Evolutionary conservation across 345 rosid species (phyloP), one percentile per base, ranked within the genome.

Genomic region (Cardamine occulta): DNA sequence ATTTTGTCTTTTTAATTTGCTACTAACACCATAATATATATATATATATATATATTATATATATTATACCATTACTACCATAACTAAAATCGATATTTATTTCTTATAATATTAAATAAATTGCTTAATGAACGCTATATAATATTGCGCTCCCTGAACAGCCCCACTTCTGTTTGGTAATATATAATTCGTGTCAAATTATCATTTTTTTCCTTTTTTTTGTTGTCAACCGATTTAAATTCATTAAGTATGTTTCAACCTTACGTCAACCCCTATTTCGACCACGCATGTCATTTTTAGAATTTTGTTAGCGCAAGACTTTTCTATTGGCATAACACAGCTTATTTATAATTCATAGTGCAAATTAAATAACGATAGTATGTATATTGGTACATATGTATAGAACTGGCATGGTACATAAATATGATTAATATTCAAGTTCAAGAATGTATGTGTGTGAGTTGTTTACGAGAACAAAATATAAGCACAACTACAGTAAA

Each of bases 231-330:
- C 57, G 4, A 29, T 53, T 68, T 23, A 55, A 32, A 55, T 63
- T 63, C 58, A 44, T 40, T 39, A 18, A 63, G 5, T 53, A 39
- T 53, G 31, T 32, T 47, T 54, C 75, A 45, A 35, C 66, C 59
- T 63, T 68, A 63, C 74, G 80, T 63, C 75, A 70, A 76, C 75
- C 72, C 71, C 44, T 63, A 53, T 32, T 54, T 63, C 53, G 60
- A 70, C 47, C 70, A 24, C 42, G 72, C 66, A 70, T 70, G 59
- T 54, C 55, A 60, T 42, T 32, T 56, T 68, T n/a, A 13, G 7
- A 51, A 7, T 60, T 48, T 35, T 47, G 21, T 60, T 21, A 21
- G 11, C 14, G 42, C 42, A 11, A 37, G 62, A 8, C 39, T 31
- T 40, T 54, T 45, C 0, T 17, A 14, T 29, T 53, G 56, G 47